A percentile compares a stretch with the other conserved stretches of the same genome.
These are phyloP conservation scores for Coprinellus micaceus DNA, from an alignment of 768 basidiomycete genomes.

Conservation along the genomic window DNA sequence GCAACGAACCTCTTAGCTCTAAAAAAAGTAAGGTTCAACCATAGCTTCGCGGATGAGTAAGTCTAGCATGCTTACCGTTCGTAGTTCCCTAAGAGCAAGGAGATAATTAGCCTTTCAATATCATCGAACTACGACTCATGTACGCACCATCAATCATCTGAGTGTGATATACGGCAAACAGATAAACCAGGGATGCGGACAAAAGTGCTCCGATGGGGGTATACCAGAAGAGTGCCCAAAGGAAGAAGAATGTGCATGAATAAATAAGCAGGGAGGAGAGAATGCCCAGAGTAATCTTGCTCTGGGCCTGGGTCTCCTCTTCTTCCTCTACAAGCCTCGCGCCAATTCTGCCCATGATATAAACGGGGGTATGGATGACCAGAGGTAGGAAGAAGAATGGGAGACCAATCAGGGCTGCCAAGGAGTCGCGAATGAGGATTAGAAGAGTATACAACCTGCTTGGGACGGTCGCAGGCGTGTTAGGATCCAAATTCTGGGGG, in stretches of 20 bases:
- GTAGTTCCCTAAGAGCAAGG: slow-evolving; percentile 6
- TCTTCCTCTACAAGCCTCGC: slow-evolving; percentile 76
- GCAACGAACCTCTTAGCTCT: slow-evolving; percentile 86
- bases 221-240: slow-evolving; percentile 83
- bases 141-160: slow-evolving; percentile 77
- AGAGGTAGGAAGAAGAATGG: slow-evolving; percentile 91
- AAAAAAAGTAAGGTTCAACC: slow-evolving; percentile 4
- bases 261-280: slow-evolving; percentile 74
- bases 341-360: slow-evolving; percentile 74
- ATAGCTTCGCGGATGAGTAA: no score
- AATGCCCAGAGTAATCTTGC: slow-evolving; percentile 88
- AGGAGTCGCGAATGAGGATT: slow-evolving; percentile 73
- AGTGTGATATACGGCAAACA: slow-evolving; percentile 83
- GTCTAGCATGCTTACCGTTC: no score
- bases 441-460: slow-evolving; percentile 78
- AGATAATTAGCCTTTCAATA: slow-evolving; percentile 14
- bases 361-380: slow-evolving; percentile 79
- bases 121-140: slow-evolving; percentile 21
- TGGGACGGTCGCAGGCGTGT: slow-evolving; percentile 68
- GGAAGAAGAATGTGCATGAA: slow-evolving; percentile 74
- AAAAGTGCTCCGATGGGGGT: slow-evolving; percentile 70
- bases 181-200: slow-evolving; percentile 65
- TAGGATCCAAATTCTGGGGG: slow-evolving; percentile 79
- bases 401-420: slow-evolving; percentile 65
- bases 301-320: slow-evolving; percentile 95